A percentile compares a stretch with the other conserved stretches of the same genome.
phyloP scores from a whole-genome alignment of 805 yeast species.

The Zygoascus flipseniorum region DNA sequence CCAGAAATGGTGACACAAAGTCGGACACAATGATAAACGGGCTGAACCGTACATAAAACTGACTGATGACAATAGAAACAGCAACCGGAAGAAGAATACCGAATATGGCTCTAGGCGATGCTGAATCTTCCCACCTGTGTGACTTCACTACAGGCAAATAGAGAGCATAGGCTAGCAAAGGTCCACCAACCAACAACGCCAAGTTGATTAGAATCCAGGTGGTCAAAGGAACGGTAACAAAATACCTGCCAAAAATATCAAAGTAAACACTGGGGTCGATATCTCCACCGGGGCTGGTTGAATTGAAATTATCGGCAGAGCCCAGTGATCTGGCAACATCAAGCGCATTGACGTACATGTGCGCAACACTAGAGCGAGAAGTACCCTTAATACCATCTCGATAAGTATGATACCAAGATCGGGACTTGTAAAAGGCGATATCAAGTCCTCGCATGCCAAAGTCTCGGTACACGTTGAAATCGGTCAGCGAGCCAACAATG shows the following conservation, averaged over 20 bases:
- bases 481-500: conserved; percentile 73
- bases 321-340: conserved; percentile 45
- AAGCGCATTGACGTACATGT: conserved; percentile 67
- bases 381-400: conserved; percentile 61
- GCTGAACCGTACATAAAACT: conserved; percentile 36
- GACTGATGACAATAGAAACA: conserved; percentile 30
- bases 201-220: conserved; percentile 45
- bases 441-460: conserved; percentile 78
- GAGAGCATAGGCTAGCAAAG: conserved; percentile 42
- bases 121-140: not conserved
- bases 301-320: not conserved
- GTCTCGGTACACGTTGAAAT: conserved; percentile 59
- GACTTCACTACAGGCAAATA: conserved; percentile 35
- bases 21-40: conserved; percentile 46
- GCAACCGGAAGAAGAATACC: conserved; percentile 41
- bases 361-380: conserved; percentile 65
- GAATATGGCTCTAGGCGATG: conserved; percentile 16
- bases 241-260: conserved; percentile 52
- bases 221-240: conserved; percentile 46
- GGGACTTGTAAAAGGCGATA: conserved; percentile 79
- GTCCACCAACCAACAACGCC: conserved; percentile 43
- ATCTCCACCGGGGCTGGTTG: not conserved
- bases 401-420: conserved; percentile 74
- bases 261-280: conserved; percentile 47
- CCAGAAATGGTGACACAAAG: conserved; percentile 41